Conservation (phyloP, 2,329 filamentous ascomycete species). For the Endoconidiophora laricicola region DNA sequence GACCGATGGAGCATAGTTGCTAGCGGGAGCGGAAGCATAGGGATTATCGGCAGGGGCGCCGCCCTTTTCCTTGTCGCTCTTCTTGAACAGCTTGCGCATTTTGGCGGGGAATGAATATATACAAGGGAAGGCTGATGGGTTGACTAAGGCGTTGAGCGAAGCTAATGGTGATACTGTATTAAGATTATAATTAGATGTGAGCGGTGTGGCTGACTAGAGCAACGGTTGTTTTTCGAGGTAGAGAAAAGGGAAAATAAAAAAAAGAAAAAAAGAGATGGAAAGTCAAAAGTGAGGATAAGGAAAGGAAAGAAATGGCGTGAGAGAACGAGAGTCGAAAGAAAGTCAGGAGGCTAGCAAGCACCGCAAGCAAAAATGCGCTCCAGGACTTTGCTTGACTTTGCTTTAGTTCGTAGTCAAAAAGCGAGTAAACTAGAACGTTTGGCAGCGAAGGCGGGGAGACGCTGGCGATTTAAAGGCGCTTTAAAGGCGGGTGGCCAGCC, state of each 20-base stretch:
- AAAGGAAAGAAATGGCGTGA: no score
- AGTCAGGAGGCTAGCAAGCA: background rate
- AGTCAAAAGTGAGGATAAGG: background rate
- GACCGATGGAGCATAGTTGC: slow-evolving; percentile 11
- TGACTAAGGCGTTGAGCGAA: background rate
- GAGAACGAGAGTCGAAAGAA: background rate
- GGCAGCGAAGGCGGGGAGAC: no score
- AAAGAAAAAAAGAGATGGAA: background rate
- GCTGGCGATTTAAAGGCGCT: no score
- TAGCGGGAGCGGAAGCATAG: slow-evolving; percentile 10
- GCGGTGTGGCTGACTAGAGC: background rate
- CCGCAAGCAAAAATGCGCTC: no score
- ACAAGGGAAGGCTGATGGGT: background rate
- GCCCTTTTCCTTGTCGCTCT: slow-evolving; percentile 11
- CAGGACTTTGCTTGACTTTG: background rate
- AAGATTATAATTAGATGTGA: background rate
- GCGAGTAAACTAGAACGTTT: no score
- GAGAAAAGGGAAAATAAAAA: background rate
- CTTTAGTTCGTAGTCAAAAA: background rate
- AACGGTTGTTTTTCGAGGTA: background rate
- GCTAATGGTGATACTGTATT: background rate
- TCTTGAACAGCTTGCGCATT: slow-evolving; percentile 12
- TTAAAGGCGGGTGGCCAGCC: no score
- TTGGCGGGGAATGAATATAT: background rate
- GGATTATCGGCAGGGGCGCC: slow-evolving; percentile 11